Percentiles rank a stretch among this genome's conserved stretches.
phyloP scores from a whole-genome alignment of 2,329 filamentous ascomycete genomes.

The Magnaporthiopsis poae region DNA sequence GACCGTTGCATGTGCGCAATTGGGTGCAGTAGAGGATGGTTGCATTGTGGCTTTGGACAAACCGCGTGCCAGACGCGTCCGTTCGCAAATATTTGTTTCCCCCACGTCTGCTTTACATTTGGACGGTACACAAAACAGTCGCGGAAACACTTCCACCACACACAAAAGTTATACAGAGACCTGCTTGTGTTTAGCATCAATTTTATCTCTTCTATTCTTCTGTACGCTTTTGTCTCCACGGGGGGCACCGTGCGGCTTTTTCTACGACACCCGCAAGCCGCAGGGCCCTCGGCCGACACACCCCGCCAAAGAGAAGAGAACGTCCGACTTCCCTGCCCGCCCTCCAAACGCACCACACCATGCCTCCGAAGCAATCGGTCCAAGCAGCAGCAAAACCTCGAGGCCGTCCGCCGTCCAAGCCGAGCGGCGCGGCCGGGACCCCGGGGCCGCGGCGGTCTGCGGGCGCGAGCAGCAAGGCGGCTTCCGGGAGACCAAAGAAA shows the following conservation, averaged over 20 bases:
- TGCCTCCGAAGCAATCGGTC: constrained; percentile 31
- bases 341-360: constrained; percentile 15
- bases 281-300: neutral
- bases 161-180: too few species aligned
- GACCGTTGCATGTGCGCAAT: too few species aligned
- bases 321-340: neutral
- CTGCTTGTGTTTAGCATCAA: neutral
- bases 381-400: constrained; percentile 3
- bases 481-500: constrained; percentile 7
- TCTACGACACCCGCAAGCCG: neutral
- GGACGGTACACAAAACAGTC: too few species aligned
- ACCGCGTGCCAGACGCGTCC: neutral
- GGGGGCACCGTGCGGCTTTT: neutral
- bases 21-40: neutral
- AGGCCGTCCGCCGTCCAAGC: constrained; percentile 13
- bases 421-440: constrained; percentile 11
- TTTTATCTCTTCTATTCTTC: neutral
- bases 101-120: neutral
- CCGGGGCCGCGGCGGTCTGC: neutral
- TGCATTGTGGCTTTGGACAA: neutral
- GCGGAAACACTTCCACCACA: too few species aligned
- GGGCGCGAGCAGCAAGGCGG: constrained; percentile 5
- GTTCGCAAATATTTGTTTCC: neutral
- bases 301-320: neutral
- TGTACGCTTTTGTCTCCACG: too few species aligned